Conservation (phyloP, 2,329 filamentous ascomycete species). For the Neurospora sp. region DNA sequence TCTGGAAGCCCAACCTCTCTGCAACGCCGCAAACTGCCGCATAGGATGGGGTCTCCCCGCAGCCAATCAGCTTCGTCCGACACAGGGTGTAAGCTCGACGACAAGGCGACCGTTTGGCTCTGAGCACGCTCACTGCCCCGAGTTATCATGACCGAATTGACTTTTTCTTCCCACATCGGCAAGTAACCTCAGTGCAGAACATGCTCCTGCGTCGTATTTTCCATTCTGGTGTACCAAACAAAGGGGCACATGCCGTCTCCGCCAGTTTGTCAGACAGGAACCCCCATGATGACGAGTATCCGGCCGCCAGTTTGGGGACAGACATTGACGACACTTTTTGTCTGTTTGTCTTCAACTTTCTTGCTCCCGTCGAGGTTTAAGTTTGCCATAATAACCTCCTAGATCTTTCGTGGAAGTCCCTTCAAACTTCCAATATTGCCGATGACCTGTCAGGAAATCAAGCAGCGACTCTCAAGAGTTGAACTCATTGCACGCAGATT, state of each 20-base stretch:
- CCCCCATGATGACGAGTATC: background rate
- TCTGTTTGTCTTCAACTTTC: background rate
- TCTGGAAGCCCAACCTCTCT: conserved; percentile 23
- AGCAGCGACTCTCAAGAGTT: background rate
- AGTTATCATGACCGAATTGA: background rate
- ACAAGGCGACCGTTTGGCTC: conserved; percentile 5
- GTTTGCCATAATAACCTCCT: background rate
- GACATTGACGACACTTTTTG: background rate
- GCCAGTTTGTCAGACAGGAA: background rate
- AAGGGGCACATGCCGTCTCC: background rate
- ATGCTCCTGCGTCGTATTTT: background rate
- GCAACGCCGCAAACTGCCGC: conserved; percentile 3
- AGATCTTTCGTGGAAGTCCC: background rate
- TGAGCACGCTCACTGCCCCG: background rate
- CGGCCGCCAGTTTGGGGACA: background rate
- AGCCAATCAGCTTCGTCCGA: conserved; percentile 21
- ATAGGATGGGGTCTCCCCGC: conserved; percentile 3
- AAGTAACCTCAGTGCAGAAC: background rate
- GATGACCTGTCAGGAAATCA: background rate
- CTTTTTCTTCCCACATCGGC: background rate
- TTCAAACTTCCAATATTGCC: background rate
- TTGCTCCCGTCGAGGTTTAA: background rate
- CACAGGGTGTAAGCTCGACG: background rate
- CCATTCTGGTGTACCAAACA: background rate
- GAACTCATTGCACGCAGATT: background rate